A percentile compares a stretch with the other conserved stretches of the same genome.
Conservation (phyloP, 129 eudicot genomes). For the Centaurea solstitialis region DNA sequence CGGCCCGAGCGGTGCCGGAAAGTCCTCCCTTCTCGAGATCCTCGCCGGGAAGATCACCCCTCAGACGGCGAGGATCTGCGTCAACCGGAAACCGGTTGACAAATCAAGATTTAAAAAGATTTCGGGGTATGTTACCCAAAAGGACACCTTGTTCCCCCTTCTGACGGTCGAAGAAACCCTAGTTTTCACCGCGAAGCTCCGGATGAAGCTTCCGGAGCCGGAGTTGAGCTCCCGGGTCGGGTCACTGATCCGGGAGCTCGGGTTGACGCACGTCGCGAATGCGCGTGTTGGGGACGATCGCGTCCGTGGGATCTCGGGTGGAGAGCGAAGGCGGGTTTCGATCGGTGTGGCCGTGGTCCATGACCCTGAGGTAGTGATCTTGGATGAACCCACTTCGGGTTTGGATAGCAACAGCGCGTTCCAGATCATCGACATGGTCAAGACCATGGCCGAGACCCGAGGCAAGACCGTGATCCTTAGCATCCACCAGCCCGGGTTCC, state of each 20-base stretch:
- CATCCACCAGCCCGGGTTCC: constrained; percentile 93
- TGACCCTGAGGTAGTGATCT: constrained; percentile 80
- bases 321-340: constrained; percentile 89
- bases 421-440: constrained; percentile 86
- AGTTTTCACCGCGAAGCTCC: constrained; percentile 64
- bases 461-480: constrained; percentile 87
- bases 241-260: constrained; percentile 72
- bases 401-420: constrained; percentile 86
- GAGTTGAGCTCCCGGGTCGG: constrained; percentile 57
- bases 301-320: constrained; percentile 93
- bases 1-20: constrained; percentile 99
- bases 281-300: constrained; percentile 73
- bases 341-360: constrained; percentile 96
- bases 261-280: constrained; percentile 66
- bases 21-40: constrained; percentile 82
- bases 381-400: constrained; percentile 97
- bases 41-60: constrained; percentile 85
- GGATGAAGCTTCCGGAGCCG: constrained; percentile 42
- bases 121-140: constrained; percentile 87
- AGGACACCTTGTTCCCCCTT: constrained; percentile 84
- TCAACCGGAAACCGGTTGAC: constrained; percentile 57
- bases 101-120: constrained; percentile 62
- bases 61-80: constrained; percentile 49
- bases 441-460: constrained; percentile 74
- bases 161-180: constrained; percentile 92